Conservation (phyloP, 805 yeast genomes). For the Wickerhamomyces alni region DNA sequence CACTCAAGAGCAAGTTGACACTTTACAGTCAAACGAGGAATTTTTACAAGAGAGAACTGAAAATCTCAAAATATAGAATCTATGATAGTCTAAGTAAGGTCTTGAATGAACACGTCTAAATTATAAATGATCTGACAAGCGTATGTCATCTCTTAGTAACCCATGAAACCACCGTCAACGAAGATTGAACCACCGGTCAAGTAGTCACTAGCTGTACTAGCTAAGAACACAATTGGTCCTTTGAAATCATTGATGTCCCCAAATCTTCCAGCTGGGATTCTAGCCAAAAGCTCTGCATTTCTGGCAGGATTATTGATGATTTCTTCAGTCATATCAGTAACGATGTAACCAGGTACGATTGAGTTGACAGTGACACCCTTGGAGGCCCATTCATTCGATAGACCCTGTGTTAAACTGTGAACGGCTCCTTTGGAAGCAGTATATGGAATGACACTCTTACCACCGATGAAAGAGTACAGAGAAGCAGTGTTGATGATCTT, state of each 20-base stretch:
- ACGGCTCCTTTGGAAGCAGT: conserved; percentile 84
- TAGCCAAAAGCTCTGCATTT: conserved; percentile 24
- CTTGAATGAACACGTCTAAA: too few species aligned
- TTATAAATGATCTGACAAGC: too few species aligned
- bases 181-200: conserved; percentile 68
- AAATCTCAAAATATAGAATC: conserved; percentile 13
- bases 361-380: conserved; percentile 41
- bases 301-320: conserved; percentile 23
- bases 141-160: too few species aligned
- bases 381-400: conserved; percentile 52
- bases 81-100: too few species aligned
- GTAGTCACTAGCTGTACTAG: conserved; percentile 69
- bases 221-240: conserved; percentile 73
- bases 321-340: conserved; percentile 38
- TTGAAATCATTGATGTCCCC: conserved; percentile 43
- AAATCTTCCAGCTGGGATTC: conserved; percentile 43
- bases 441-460: conserved; percentile 48
- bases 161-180: conserved; percentile 70
- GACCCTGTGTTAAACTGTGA: conserved; percentile 61
- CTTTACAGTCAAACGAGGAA: conserved; percentile 30
- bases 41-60: conserved; percentile 36
- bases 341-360: conserved; percentile 45
- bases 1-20: conserved; percentile 43
- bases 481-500: conserved; percentile 82
- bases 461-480: conserved; percentile 34